These are phyloP conservation scores for Candida odintsovae DNA, from an alignment of 805 yeast genomes.

Conservation along the genomic window DNA sequence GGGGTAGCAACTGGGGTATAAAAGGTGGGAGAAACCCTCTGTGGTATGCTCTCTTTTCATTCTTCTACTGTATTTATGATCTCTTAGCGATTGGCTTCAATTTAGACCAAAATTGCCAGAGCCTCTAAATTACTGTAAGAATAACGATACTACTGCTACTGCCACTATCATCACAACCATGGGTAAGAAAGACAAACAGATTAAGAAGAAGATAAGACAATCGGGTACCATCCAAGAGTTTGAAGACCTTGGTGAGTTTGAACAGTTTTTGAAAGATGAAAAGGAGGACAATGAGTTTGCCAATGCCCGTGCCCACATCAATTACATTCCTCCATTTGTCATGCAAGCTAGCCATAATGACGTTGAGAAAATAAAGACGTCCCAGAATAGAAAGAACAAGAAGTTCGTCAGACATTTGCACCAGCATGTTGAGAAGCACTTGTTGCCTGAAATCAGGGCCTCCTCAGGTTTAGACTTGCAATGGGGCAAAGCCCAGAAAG, in stretches of 20 bases:
- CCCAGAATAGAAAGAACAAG: conserved; percentile 64
- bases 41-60: too few relatives aligned
- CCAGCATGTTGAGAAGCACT: conserved; percentile 69
- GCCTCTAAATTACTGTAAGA: too few relatives aligned
- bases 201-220: conserved; percentile 16
- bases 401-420: conserved; percentile 69
- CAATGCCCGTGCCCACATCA: conserved; percentile 58
- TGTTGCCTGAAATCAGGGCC: conserved; percentile 57
- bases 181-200: conserved; percentile 18
- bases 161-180: too few relatives aligned
- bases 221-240: conserved; percentile 32
- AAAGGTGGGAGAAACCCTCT: background rate
- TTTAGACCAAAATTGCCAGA: too few relatives aligned
- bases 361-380: conserved; percentile 65
- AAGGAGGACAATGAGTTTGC: conserved; percentile 74
- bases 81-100: too few relatives aligned
- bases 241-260: conserved; percentile 60
- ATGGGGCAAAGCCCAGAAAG: conserved; percentile 44
- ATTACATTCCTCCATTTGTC: conserved; percentile 71
- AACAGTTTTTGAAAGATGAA: conserved; percentile 60
- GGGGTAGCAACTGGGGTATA: background rate
- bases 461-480: conserved; percentile 52
- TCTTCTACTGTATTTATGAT: too few relatives aligned
- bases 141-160: too few relatives aligned
- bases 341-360: conserved; percentile 60